Conservation (phyloP, 108 stramenopile species). For the Cyclotella kingstonii region DNA sequence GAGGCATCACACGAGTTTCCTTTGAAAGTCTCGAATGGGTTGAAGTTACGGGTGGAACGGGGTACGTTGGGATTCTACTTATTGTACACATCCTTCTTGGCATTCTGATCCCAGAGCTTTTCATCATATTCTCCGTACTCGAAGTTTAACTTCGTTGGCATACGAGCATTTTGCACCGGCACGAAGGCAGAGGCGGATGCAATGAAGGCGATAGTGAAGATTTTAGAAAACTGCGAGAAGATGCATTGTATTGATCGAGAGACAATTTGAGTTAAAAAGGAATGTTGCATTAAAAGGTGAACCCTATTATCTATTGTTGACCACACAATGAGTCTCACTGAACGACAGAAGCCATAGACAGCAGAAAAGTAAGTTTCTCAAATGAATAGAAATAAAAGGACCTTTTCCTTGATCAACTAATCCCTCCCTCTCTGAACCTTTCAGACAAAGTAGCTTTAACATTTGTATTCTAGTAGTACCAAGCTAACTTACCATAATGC, state of each 20-base stretch:
- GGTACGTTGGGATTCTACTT: constrained; percentile 82
- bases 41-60: constrained; percentile 85
- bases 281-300: too few relatives aligned
- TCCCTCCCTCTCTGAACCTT: too few relatives aligned
- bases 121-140: constrained; percentile 84
- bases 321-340: too few relatives aligned
- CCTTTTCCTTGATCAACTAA: too few relatives aligned
- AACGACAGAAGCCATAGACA: too few relatives aligned
- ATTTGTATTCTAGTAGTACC: too few relatives aligned
- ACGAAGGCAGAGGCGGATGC: constrained; percentile 50
- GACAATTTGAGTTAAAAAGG: not conserved
- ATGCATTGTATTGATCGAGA: not conserved
- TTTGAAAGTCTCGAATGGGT: constrained; percentile 88
- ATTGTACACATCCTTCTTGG: constrained; percentile 83
- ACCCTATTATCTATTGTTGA: too few relatives aligned
- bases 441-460: too few relatives aligned
- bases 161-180: constrained; percentile 36
- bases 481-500: too few relatives aligned
- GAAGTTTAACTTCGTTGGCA: constrained; percentile 50
- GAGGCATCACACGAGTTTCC: constrained; percentile 77
- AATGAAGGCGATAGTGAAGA: constrained; percentile 41
- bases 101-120: constrained; percentile 75
- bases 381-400: too few relatives aligned
- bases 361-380: too few relatives aligned
- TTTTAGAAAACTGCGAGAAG: constrained; percentile 34